Base-by-base conservation (phyloP, 768 basidiomycete genomes). In the Russula lepida region DNA sequence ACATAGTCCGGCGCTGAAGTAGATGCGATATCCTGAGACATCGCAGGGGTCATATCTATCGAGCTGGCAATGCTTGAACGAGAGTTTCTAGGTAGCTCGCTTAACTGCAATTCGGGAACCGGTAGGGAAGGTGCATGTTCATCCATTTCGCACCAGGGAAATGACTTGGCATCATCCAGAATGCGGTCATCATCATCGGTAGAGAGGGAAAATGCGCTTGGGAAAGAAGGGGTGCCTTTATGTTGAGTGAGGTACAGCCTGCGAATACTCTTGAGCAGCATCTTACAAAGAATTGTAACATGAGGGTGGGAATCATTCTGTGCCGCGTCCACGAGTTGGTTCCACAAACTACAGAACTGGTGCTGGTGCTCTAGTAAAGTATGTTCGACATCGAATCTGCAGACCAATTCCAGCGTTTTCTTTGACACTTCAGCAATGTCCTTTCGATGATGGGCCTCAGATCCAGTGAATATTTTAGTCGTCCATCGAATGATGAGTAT, bases 201-300 rank as follows among this genome's bases (percentile, higher is more conserved):
- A 37, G 35, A 15, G 15, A 15, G 13, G 17, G 35, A 37, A 37
- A 37, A 37, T 37, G 35, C 1, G 13, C 5, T 17, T 37, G 35
- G 35, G 15, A 15, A 15, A 17, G 35, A 37, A 37, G 5, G 4
- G 3, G 27, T 57, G 5, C 47, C 47, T 11, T 5, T 4, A 44
- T 44, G 43, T 11, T 21, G 43, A 21, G 21, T 12, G 11, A 44
- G 11, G n/a, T 44, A 23, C n/a, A 12, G 4, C 19, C 43, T 44
- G 1, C 43, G 43, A 12, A 11, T 9, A 4, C 4, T 44, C n/a
- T 44, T 44, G n/a, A 44, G 21, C 0, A 21, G 21, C 43, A 12
- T 12, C 0, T 0, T 12, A n/a, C 3, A 44, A 4, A 44, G n/a
- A 0, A 1, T 4, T 44, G 7, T 21, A 44, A 4, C 0, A 44